A percentile compares a stretch with the other conserved stretches of the same genome.
Evolutionary conservation across 495 filamentous ascomycete genomes (phyloP).

Genomic region (Aspergillus wentii): DNA sequence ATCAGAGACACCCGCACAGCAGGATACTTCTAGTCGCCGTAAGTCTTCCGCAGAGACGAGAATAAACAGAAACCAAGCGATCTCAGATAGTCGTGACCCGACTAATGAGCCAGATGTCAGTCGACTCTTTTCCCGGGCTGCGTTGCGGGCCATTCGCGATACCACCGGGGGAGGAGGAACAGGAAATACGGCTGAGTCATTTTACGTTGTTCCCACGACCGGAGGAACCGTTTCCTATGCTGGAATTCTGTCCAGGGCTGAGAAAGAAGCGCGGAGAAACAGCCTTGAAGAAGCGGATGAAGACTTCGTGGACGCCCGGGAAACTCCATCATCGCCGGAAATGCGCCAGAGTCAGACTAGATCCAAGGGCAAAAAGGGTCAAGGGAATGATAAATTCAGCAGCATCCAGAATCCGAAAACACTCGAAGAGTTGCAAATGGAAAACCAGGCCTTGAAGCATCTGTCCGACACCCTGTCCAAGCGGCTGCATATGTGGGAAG

Average conservation of each 20-base stretch:
- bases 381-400: constrained; percentile 22
- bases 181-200: constrained; percentile 64
- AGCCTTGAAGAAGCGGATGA: constrained; percentile 60
- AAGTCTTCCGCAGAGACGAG: constrained; percentile 37
- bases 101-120: constrained; percentile 64
- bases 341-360: constrained; percentile 29
- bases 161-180: constrained; percentile 35
- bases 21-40: constrained; percentile 29
- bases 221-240: constrained; percentile 89
- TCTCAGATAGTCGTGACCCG: constrained; percentile 28
- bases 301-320: constrained; percentile 83
- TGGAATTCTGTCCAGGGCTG: constrained; percentile 69
- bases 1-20: constrained; percentile 41
- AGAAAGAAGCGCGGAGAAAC: constrained; percentile 53
- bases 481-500: constrained; percentile 79
- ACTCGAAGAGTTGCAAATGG: constrained; percentile 75
- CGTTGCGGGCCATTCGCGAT: constrained; percentile 64
- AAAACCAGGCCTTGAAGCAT: constrained; percentile 71
- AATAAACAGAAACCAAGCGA: constrained; percentile 31
- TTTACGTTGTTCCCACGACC: constrained; percentile 90
- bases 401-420: constrained; percentile 45
- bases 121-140: constrained; percentile 73
- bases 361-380: constrained; percentile 17
- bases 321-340: constrained; percentile 54
- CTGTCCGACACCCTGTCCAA: constrained; percentile 73